Conservation (phyloP, 345 rosid species). For the Stellera chamaejasme region DNA sequence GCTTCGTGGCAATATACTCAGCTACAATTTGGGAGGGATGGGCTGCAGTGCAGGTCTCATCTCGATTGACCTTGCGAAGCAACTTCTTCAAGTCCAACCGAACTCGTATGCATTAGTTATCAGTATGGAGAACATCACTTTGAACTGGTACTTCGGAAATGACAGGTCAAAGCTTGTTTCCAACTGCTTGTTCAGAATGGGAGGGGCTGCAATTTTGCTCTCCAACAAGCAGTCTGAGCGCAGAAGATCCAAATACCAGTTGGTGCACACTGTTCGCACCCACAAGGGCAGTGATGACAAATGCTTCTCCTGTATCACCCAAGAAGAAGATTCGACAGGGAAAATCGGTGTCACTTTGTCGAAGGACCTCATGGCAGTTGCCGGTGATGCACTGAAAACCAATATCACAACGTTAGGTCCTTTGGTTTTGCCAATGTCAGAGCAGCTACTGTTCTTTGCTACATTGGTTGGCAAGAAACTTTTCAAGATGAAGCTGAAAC, state of each 20-base stretch:
- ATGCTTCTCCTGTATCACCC: conserved; percentile 40
- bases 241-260: conserved; percentile 31
- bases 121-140: conserved; percentile 48
- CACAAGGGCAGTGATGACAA: conserved; percentile 49
- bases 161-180: conserved; percentile 47
- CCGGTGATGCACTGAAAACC: conserved; percentile 59
- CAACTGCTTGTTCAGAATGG: conserved; percentile 54
- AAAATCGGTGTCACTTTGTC: conserved; percentile 39
- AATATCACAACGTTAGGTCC: conserved; percentile 68
- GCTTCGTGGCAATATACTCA: conserved; percentile 39
- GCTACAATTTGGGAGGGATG: conserved; percentile 55
- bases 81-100: conserved; percentile 41
- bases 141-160: conserved; percentile 45
- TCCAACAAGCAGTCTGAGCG: conserved; percentile 31
- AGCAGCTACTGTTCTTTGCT: conserved; percentile 40
- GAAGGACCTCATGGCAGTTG: conserved; percentile 54
- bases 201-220: conserved; percentile 47
- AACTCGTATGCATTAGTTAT: conserved; percentile 44
- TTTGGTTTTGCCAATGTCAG: conserved; percentile 41
- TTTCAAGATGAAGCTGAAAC: conserved; percentile 35
- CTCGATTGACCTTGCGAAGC: conserved; percentile 43
- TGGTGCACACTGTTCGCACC: conserved; percentile 44
- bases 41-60: conserved; percentile 64
- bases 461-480: conserved; percentile 37
- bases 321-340: conserved; percentile 37